Percentiles rank a stretch among this genome's conserved stretches.
Evolutionary conservation across 768 basidiomycete genomes (phyloP).

Genomic region (Mycena olivaceomarginata): DNA sequence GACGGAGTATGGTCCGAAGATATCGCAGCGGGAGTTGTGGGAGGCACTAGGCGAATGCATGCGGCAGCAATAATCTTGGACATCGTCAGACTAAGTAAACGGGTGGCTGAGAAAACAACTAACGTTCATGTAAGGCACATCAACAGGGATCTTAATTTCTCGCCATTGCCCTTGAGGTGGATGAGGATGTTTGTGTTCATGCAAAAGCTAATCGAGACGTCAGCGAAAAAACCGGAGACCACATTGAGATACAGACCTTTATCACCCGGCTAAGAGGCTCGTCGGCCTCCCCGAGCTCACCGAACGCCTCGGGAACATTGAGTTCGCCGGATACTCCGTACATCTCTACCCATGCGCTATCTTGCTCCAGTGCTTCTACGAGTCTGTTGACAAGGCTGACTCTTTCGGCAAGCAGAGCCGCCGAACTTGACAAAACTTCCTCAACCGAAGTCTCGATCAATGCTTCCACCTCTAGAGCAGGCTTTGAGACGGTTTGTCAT

Average conservation of each 20-base stretch:
- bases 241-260: slow-evolving; percentile 49
- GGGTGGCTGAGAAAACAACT: slow-evolving; percentile 53
- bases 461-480: slow-evolving; percentile 77
- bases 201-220: slow-evolving; percentile 59
- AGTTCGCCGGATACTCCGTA: slow-evolving; percentile 86
- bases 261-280: slow-evolving; percentile 56
- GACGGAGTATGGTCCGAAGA: slow-evolving; percentile 55
- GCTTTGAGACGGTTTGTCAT: slow-evolving; percentile 15
- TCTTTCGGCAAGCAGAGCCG: slow-evolving; percentile 60
- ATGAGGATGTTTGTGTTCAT: slow-evolving; percentile 63
- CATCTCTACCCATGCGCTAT: slow-evolving; percentile 80
- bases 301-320: slow-evolving; percentile 66
- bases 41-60: slow-evolving; percentile 67
- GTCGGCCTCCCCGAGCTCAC: slow-evolving; percentile 53
- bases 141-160: slow-evolving; percentile 88
- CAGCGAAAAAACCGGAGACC: neutral
- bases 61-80: slow-evolving; percentile 82
- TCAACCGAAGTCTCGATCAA: slow-evolving; percentile 73
- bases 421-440: slow-evolving; percentile 59
- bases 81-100: slow-evolving; percentile 26
- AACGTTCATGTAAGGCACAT: slow-evolving; percentile 89
- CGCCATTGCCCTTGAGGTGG: slow-evolving; percentile 75
- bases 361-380: slow-evolving; percentile 75
- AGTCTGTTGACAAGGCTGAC: slow-evolving; percentile 67
- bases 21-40: slow-evolving; percentile 60